These are phyloP conservation scores for Elsinoe fawcettii DNA, from an alignment of 2,329 filamentous ascomycete species.

Conservation along the genomic window DNA sequence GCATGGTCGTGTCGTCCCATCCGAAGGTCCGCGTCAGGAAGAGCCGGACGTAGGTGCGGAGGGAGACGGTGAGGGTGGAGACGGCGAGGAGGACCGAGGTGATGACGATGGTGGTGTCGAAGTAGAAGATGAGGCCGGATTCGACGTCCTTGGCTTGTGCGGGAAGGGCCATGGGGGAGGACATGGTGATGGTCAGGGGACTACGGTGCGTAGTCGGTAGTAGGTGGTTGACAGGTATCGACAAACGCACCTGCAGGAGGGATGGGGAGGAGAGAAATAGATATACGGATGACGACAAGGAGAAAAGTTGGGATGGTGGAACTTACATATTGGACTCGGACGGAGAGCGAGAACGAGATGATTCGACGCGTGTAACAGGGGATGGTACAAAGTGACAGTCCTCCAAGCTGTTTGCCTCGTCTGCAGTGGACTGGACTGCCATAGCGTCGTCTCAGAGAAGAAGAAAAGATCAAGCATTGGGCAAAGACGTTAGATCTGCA, in stretches of 20 bases:
- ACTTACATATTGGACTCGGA: neutral
- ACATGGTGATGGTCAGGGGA: slow-evolving; percentile 2
- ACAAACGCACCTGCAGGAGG: slow-evolving; percentile 1
- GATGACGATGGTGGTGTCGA: neutral
- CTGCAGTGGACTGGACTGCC: neutral
- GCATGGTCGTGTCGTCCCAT: slow-evolving; percentile 31
- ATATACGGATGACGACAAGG: neutral
- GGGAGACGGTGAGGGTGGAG: slow-evolving; percentile 27
- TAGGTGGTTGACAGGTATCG: slow-evolving; percentile 2
- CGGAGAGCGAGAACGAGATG: slow-evolving; percentile 6
- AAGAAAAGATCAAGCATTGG: slow-evolving; percentile 7
- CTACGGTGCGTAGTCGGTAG: neutral
- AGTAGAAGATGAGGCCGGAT: slow-evolving; percentile 9
- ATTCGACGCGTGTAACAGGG: slow-evolving; percentile 12
- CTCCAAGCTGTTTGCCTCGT: neutral
- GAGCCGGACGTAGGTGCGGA: slow-evolving; percentile 29
- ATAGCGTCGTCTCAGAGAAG: neutral
- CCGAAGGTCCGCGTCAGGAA: slow-evolving; percentile 28
- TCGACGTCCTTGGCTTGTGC: slow-evolving; percentile 4
- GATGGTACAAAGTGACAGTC: neutral
- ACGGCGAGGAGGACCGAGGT: slow-evolving; percentile 24
- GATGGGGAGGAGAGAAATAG: neutral
- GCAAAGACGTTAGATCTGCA: slow-evolving; percentile 2
- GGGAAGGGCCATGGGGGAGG: slow-evolving; percentile 14
- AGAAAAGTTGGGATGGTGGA: neutral